phyloP scores from a whole-genome alignment of 2,329 filamentous ascomycete species.

The Arthrobotrys musiformis region DNA sequence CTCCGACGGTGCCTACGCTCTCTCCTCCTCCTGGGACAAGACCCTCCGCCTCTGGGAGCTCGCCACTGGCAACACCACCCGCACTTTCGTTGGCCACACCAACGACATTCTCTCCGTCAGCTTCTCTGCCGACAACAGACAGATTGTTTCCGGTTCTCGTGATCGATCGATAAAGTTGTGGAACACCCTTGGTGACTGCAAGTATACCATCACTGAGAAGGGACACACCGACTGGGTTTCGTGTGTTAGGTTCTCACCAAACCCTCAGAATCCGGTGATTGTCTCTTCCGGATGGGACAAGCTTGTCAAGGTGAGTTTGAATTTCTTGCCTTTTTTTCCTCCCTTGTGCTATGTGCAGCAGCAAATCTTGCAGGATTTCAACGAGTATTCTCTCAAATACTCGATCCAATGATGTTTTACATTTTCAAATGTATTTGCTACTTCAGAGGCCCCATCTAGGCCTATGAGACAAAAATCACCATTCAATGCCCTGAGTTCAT shows the following conservation, averaged over 20 bases:
- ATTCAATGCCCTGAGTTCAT: conserved; percentile 75
- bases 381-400: conserved; percentile 39
- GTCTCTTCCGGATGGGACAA: conserved; percentile 99
- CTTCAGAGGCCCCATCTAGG: conserved; percentile 90
- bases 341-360: background rate
- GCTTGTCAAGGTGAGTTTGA: conserved; percentile 87
- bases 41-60: conserved; percentile 63
- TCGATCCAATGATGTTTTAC: conserved; percentile 86
- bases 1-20: conserved; percentile 52
- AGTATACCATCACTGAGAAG: conserved; percentile 99
- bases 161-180: conserved; percentile 65
- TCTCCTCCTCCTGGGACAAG: conserved; percentile 62
- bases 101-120: conserved; percentile 49
- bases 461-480: conserved; percentile 99
- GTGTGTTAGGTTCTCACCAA: conserved; percentile 99
- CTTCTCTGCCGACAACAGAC: conserved; percentile 57
- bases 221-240: conserved; percentile 99
- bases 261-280: conserved; percentile 99
- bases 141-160: conserved; percentile 57
- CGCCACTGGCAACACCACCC: conserved; percentile 76
- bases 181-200: conserved; percentile 97
- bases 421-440: conserved; percentile 98
- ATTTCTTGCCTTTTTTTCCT: background rate
- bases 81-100: conserved; percentile 63
- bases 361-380: background rate